Conservation (phyloP, 2,329 filamentous ascomycete species). For the Alternaria sp. region DNA sequence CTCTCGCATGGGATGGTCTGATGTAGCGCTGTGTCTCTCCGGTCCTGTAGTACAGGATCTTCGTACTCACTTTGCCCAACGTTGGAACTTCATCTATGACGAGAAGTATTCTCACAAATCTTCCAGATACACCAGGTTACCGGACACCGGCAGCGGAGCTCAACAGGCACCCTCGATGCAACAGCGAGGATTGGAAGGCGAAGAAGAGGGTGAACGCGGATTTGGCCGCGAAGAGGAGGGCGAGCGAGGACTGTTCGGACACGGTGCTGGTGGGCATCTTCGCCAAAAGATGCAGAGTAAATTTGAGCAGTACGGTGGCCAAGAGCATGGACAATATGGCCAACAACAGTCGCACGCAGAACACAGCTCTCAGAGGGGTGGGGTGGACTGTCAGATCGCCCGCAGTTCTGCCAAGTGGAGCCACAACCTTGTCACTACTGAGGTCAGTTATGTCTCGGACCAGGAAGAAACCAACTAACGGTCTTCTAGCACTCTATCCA, state of each 20-base stretch:
- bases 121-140: constrained; percentile 53
- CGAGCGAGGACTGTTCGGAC: constrained; percentile 43
- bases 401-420: constrained; percentile 62
- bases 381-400: constrained; percentile 45
- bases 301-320: constrained; percentile 34
- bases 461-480: too few species aligned
- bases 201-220: constrained; percentile 45
- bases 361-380: constrained; percentile 38
- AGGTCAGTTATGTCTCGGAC: too few species aligned
- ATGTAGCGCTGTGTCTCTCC: constrained; percentile 77
- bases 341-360: constrained; percentile 38
- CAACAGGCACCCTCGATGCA: constrained; percentile 46
- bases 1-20: constrained; percentile 92
- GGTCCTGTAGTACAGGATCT: constrained; percentile 79
- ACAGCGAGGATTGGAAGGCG: constrained; percentile 42
- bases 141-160: constrained; percentile 38
- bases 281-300: constrained; percentile 37
- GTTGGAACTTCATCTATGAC: constrained; percentile 91
- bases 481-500: constrained; percentile 84
- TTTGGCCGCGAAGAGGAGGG: constrained; percentile 40
- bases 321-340: constrained; percentile 14
- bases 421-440: constrained; percentile 60
- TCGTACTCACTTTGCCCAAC: constrained; percentile 77
- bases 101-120: constrained; percentile 75
- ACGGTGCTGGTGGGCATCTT: constrained; percentile 25